These are phyloP conservation scores for Cutaneotrichosporon sp. DNA, from an alignment of 1,284 basidiomycete genomes.

Conservation along the genomic window DNA sequence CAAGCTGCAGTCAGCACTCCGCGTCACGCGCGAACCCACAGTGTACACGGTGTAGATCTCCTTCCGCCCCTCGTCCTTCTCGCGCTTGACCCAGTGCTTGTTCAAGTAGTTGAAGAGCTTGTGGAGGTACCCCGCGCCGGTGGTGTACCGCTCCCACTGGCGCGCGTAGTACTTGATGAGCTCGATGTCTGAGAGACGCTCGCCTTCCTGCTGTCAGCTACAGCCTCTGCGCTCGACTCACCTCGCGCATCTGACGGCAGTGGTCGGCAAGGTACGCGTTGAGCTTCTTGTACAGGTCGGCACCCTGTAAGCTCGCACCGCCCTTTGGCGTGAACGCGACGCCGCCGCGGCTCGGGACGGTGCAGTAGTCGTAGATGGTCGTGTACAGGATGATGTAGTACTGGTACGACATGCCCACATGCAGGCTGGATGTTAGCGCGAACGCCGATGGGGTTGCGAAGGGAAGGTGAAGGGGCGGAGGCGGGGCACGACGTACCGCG, in stretches of 20 bases:
- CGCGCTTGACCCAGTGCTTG: constrained; percentile 98
- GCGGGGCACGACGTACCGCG: constrained; percentile 52
- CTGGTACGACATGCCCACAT: constrained; percentile 84
- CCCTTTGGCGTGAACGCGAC: constrained; percentile 57
- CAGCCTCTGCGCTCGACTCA: constrained; percentile 52
- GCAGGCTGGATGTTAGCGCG: constrained; percentile 58
- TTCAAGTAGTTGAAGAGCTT: constrained; percentile 96
- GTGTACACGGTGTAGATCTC: constrained; percentile 96
- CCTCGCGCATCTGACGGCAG: constrained; percentile 67
- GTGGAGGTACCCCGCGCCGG: constrained; percentile 93
- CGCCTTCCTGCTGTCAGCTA: constrained; percentile 63
- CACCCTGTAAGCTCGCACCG: constrained; percentile 92
- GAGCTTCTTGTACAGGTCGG: constrained; percentile 89
- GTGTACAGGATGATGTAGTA: constrained; percentile 94
- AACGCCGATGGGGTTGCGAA: background rate
- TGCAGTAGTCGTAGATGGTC: constrained; percentile 96
- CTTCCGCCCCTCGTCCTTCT: constrained; percentile 96
- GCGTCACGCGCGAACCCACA: constrained; percentile 58
- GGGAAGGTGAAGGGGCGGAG: constrained; percentile 1
- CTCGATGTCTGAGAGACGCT: constrained; percentile 78
- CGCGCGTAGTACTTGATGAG: constrained; percentile 87
- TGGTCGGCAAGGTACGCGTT: constrained; percentile 80
- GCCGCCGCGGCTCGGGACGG: constrained; percentile 44
- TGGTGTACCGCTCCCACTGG: constrained; percentile 97
- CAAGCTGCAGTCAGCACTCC: constrained; percentile 62